Base-by-base conservation (phyloP, 371 early-diverging fungal genomes). In the Lichtheimia ramosa region DNA sequence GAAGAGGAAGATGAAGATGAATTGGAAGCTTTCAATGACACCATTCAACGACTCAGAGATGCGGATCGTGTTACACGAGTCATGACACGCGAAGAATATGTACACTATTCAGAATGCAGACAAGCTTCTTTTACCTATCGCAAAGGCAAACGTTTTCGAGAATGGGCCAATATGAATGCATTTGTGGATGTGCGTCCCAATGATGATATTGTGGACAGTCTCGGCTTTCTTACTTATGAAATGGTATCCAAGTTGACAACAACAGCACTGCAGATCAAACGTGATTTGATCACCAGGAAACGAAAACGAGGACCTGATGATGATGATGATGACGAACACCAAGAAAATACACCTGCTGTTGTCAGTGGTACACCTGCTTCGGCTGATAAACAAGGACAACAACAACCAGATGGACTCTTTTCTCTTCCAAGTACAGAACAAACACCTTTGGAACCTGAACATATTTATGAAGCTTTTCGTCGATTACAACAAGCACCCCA, bases 71-170 rank as follows among this genome's bases (percentile, higher is more conserved):
- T 96, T 4, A 99, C 99, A 10, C 79, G 87, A 25, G 91, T 86
- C 8, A 99, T 99, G 99, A 93, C 96, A 25, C 87, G 95, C 62
- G 98, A 97, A 39, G 97, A 99, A 80, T 99, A 99, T 70, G 95
- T 98, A 16, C 93, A 96, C 74, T 99, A 96, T 69, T 92, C 97
- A 18, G 99, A 99, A 71, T 98, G 99, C 73, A 83, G 99, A 25
- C 96, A 96, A 71, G 98, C 99, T 0, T 94, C 95, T 0, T 99
- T 99, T 62, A 96, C 96, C 0, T 97, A 91, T 75, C 92, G 96
- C 58, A 98, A 98, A 74, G 78, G 79, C 28, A 96, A 95, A 69
- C 83, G 93, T 48, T 99, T 99, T 71, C 88, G 95, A 27, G 97
- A 98, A 56, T 99, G 99, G 97, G 90, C 92, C 54, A 85, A 90